A percentile compares a stretch with the other conserved stretches of the same genome.
Conservation (phyloP, 495 filamentous ascomycete genomes). For the Penicillium coprophilum region DNA sequence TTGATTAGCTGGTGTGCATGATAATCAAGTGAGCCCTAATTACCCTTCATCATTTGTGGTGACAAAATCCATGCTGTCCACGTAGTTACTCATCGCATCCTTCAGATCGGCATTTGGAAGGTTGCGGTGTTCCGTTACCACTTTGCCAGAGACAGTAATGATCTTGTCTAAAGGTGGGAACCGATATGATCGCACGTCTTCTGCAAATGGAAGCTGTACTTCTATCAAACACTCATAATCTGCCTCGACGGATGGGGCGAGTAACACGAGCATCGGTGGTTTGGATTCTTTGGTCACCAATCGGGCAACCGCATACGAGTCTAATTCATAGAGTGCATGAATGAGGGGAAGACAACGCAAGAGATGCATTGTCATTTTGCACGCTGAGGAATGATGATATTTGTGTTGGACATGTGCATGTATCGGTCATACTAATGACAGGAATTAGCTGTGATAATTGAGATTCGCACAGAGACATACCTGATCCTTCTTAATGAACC, state of each 20-base stretch:
- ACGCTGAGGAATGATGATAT: constrained; percentile 70
- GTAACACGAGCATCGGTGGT: constrained; percentile 72
- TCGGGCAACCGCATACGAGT: constrained; percentile 84
- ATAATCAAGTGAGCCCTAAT: constrained; percentile 9
- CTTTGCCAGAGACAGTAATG: constrained; percentile 84
- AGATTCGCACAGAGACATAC: constrained; percentile 42
- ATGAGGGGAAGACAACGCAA: constrained; percentile 89
- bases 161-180: constrained; percentile 91
- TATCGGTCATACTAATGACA: constrained; percentile 72
- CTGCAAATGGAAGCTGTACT: constrained; percentile 88
- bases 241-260: constrained; percentile 77
- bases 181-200: constrained; percentile 83
- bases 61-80: constrained; percentile 89
- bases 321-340: constrained; percentile 80
- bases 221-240: constrained; percentile 89
- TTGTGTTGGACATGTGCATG: constrained; percentile 75
- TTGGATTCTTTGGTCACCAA: constrained; percentile 79
- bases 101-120: constrained; percentile 74
- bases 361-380: constrained; percentile 69
- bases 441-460: constrained; percentile 12
- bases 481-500: constrained; percentile 74
- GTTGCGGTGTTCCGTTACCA: constrained; percentile 79
- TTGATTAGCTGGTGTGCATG: background rate
- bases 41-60: constrained; percentile 71
- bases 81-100: constrained; percentile 82